phyloP scores from a whole-genome alignment of 106 monocot genomes.

The Acanthochlamys bracteata region DNA sequence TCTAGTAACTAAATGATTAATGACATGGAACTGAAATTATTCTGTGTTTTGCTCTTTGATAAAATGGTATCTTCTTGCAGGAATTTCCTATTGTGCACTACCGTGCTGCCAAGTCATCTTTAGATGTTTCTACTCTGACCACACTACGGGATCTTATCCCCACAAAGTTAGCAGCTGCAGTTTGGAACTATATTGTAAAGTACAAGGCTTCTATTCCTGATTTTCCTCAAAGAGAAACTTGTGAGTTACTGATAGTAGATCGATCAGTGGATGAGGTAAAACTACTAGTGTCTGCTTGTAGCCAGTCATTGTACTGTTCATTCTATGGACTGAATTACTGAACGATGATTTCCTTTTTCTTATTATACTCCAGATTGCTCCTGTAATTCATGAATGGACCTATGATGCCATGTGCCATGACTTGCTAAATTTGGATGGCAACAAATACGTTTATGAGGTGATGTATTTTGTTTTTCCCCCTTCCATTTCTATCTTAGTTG shows the following conservation, averaged over 20 bases:
- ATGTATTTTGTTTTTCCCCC: not conserved
- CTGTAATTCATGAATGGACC: slow-evolving; percentile 81
- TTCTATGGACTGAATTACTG: not conserved
- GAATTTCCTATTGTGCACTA: slow-evolving; percentile 71
- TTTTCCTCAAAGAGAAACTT: slow-evolving; percentile 69
- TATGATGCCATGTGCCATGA: slow-evolving; percentile 88
- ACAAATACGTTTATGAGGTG: slow-evolving; percentile 66
- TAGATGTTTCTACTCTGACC: slow-evolving; percentile 26
- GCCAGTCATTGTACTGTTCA: not conserved
- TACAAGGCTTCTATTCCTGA: slow-evolving; percentile 56
- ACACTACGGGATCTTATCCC: slow-evolving; percentile 41
- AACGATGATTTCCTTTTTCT: not conserved
- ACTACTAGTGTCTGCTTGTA: no score
- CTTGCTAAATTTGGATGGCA: slow-evolving; percentile 60
- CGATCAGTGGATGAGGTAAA: slow-evolving; percentile 58
- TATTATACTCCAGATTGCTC: slow-evolving; percentile 44
- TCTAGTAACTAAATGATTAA: no score
- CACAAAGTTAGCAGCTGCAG: slow-evolving; percentile 49
- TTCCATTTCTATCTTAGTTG: not conserved
- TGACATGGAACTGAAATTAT: no score
- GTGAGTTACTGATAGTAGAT: slow-evolving; percentile 65
- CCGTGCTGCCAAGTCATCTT: slow-evolving; percentile 48
- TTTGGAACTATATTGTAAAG: slow-evolving; percentile 59
- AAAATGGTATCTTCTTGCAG: slow-evolving; percentile 13
- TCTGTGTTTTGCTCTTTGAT: slow-evolving; percentile 2